Evolutionary conservation across 257 asterid genomes (phyloP).

Genomic region (Datura wrightii): DNA sequence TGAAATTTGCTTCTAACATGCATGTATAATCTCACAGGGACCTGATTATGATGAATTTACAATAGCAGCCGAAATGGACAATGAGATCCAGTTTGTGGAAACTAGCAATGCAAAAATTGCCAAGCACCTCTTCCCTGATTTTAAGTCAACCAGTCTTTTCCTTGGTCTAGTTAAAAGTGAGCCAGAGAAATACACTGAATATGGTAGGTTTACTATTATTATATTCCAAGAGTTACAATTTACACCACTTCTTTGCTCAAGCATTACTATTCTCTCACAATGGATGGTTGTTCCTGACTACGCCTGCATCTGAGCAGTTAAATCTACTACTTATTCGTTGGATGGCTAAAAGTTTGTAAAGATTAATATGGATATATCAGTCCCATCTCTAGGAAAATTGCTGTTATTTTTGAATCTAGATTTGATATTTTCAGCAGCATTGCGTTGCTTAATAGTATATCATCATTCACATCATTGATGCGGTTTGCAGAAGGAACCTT

Average conservation of each 20-base stretch:
- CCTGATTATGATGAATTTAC: slow-evolving; percentile 68
- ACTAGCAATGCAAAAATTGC: slow-evolving; percentile 71
- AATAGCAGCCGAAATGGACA: slow-evolving; percentile 77
- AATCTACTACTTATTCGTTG: not conserved
- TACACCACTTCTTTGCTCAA: not conserved
- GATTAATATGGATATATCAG: not conserved
- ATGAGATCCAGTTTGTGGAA: slow-evolving; percentile 85
- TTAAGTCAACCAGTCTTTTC: slow-evolving; percentile 48
- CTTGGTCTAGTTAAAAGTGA: slow-evolving; percentile 85
- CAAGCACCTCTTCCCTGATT: slow-evolving; percentile 59
- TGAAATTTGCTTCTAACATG: not conserved
- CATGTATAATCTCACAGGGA: slow-evolving; percentile 60
- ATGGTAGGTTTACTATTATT: slow-evolving; percentile 59
- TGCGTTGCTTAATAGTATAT: not conserved
- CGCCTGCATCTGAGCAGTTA: not conserved
- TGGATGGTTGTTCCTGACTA: slow-evolving; percentile 6
- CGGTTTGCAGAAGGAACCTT: slow-evolving; percentile 66
- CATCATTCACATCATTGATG: slow-evolving; percentile 23
- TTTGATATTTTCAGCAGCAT: not conserved
- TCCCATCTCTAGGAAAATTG: not conserved
- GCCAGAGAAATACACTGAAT: slow-evolving; percentile 75
- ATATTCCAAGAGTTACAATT: not conserved
- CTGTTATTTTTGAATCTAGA: not conserved
- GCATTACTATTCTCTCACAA: not conserved
- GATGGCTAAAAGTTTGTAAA: not conserved